Evolutionary conservation across 306 rosid genomes (phyloP).

Genomic region (Rosa rugosa): DNA sequence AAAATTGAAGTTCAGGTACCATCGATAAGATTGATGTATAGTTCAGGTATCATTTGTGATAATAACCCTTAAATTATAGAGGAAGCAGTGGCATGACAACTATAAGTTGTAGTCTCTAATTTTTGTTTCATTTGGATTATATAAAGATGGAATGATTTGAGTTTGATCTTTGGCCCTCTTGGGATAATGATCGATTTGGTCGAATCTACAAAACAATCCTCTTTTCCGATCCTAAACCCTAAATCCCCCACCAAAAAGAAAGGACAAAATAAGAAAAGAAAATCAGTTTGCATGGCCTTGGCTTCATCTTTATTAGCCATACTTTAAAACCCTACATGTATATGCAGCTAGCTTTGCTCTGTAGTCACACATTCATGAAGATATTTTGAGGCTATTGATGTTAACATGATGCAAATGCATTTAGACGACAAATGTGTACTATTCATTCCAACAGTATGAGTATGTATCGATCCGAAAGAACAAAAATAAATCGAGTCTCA

Average conservation of each 20-base stretch:
- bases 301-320: background rate
- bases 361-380: background rate
- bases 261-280: too few relatives aligned
- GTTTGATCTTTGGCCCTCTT: slow-evolving; percentile 2
- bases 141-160: background rate
- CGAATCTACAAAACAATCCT: slow-evolving; percentile 8
- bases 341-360: slow-evolving; percentile 3
- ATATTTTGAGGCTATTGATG: slow-evolving; percentile 1
- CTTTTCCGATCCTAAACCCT: background rate
- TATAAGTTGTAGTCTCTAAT: background rate
- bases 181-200: slow-evolving; percentile 1
- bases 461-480: background rate
- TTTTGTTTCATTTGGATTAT: background rate
- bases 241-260: background rate
- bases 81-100: background rate
- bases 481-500: slow-evolving; percentile 19
- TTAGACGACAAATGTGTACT: slow-evolving; percentile 23
- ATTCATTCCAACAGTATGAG: slow-evolving; percentile 13
- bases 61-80: background rate
- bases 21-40: too few relatives aligned
- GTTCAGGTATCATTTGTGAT: too few relatives aligned
- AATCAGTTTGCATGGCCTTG: background rate
- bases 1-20: too few relatives aligned
- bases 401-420: slow-evolving; percentile 19
- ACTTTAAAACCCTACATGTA: background rate